phyloP scores from a whole-genome alignment of 2,329 filamentous ascomycete species.

The Fusarium redolens region DNA sequence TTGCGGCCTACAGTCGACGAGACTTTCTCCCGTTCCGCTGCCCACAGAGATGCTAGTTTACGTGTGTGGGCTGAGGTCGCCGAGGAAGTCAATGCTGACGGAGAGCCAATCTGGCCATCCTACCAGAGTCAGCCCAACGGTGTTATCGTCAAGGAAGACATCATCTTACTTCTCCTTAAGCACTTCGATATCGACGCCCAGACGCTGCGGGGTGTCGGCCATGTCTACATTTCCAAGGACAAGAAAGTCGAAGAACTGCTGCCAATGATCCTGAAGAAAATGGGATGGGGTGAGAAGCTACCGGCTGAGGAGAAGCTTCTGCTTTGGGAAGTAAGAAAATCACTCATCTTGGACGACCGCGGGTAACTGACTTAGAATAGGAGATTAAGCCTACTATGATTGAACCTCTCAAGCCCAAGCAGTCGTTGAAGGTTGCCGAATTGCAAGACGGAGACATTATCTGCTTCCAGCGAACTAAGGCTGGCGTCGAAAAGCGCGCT shows the following conservation, averaged over 20 bases:
- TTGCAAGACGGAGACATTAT: constrained; percentile 98
- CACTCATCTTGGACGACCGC: background rate
- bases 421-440: constrained; percentile 89
- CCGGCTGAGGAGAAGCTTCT: constrained; percentile 69
- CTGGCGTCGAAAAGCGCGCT: constrained; percentile 44
- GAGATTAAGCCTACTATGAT: constrained; percentile 99
- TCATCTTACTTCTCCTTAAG: constrained; percentile 90
- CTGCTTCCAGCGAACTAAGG: constrained; percentile 81
- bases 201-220: constrained; percentile 78
- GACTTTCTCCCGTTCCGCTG: constrained; percentile 61
- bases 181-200: constrained; percentile 86
- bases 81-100: constrained; percentile 73
- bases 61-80: constrained; percentile 89
- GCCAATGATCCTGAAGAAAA: constrained; percentile 79
- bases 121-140: constrained; percentile 68
- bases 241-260: constrained; percentile 89
- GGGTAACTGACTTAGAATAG: constrained; percentile 47
- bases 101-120: constrained; percentile 77
- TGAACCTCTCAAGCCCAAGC: constrained; percentile 90
- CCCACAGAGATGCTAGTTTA: constrained; percentile 77
- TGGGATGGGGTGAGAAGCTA: constrained; percentile 86
- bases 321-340: constrained; percentile 77
- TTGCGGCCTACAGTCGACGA: constrained; percentile 82
- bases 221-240: constrained; percentile 87
- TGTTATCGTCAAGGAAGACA: constrained; percentile 68